Percentiles rank a stretch among this genome's conserved stretches.
phyloP scores from a whole-genome alignment of 148 eudicot species.

The Polygonum maritimum region DNA sequence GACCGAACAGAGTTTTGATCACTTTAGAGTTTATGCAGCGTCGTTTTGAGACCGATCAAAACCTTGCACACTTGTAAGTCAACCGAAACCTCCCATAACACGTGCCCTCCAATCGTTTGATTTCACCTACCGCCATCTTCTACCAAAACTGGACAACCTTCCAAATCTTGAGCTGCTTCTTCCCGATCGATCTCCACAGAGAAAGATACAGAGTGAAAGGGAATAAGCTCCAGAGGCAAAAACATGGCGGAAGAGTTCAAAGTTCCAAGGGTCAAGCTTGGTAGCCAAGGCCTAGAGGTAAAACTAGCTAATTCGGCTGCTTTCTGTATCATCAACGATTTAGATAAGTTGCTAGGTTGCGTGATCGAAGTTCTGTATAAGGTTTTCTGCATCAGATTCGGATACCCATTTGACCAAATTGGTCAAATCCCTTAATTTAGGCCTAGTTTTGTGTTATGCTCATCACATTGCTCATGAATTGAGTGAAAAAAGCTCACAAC shows the following conservation, averaged over 20 bases:
- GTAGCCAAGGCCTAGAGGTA: conserved; percentile 37
- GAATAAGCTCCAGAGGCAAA: neutral
- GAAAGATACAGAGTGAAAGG: neutral
- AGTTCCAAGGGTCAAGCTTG: conserved; percentile 29
- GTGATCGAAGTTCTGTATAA: too few species aligned
- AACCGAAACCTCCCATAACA: neutral
- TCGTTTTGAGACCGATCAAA: neutral
- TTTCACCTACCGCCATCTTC: conserved; percentile 8
- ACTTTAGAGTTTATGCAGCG: neutral
- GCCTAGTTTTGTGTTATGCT: neutral
- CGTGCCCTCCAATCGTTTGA: conserved; percentile 6
- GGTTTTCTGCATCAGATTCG: neutral
- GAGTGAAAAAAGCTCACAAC: neutral
- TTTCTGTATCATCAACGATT: neutral
- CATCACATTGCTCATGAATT: neutral
- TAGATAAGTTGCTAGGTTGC: too few species aligned
- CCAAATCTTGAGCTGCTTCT: neutral
- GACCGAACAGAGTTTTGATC: neutral
- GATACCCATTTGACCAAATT: neutral
- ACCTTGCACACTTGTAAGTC: neutral
- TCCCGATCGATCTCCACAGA: neutral
- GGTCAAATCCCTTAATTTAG: too few species aligned
- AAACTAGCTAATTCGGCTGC: neutral
- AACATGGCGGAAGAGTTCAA: conserved; percentile 21
- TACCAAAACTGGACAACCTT: neutral